Base-by-base conservation (phyloP, 139 green algal species). In the Chlamydomonas sphaeroides region DNA sequence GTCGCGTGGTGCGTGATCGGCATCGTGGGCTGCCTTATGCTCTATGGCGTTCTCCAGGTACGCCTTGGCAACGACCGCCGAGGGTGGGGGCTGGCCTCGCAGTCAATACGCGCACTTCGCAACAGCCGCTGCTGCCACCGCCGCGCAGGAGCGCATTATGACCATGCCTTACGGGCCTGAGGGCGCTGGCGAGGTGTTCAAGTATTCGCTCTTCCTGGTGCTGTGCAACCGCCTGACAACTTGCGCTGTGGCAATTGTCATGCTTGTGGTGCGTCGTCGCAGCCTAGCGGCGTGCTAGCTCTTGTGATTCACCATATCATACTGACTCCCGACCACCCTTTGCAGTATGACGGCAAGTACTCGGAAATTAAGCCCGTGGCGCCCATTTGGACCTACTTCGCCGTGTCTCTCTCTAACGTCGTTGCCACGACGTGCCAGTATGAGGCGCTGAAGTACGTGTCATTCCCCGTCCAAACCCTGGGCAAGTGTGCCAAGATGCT, bases 371-470 rank as follows among this genome's bases (percentile, higher is more conserved):
- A 87, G 83, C 92, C 92, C 0, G 87, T 94, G n/a, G 95, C 95
- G 10, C 93, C 93, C 6, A 70, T 97, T 15, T 93, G 91, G 61
- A 90, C 84, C 39, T 98, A 98, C 87, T 90, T 91, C 17, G 90
- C 79, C 26, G 93, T 97, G 26, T 96, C 92, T 7, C 65, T 98
- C 10, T 98, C 94, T 65, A 99, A 99, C 78, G 95, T 99, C 26
- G 88, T 98, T 48, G 97, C 97, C 36, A 99, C 97, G 1, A 95
- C 91, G 73, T 99, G 97, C 90, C 97, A 99, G 88, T 99, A 99
- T 65, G 97, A 99, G 85, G 97, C 97, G 23, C 90, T 99, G 20
- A 98, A 98, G 85, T 96, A 98, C 89, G 93, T 99, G 3, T 95
- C 92, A 42, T 99, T 99, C 86, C 95, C 97, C 0, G 83, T 99